Evolutionary conservation across 129 eudicot species (phyloP).

Genomic region (Tanacetum coccineum): DNA sequence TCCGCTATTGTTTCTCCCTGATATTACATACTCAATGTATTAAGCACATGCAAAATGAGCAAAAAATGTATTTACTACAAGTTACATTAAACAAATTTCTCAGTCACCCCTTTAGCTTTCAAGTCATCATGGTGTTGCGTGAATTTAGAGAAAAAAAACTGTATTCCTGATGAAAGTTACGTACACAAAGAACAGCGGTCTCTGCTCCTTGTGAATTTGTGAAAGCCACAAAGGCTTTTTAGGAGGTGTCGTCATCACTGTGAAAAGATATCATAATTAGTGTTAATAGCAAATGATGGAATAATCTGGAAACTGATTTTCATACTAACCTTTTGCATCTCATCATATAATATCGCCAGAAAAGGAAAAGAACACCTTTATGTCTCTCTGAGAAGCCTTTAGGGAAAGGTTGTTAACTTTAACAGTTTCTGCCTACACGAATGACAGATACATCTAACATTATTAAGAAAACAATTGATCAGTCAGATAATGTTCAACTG

Average conservation of each 20-base stretch:
- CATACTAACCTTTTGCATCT: slow-evolving; percentile 68
- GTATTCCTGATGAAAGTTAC: slow-evolving; percentile 9
- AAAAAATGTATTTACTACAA: no score
- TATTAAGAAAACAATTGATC: background rate
- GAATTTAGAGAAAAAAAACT: background rate
- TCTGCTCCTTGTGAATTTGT: slow-evolving; percentile 87
- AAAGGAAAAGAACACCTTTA: slow-evolving; percentile 84
- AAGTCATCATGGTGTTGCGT: no score
- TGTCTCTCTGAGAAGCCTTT: slow-evolving; percentile 70
- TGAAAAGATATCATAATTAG: background rate
- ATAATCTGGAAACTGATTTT: background rate
- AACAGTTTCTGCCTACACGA: slow-evolving; percentile 54
- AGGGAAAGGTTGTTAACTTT: slow-evolving; percentile 86
- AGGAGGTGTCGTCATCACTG: slow-evolving; percentile 63
- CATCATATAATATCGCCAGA: slow-evolving; percentile 84
- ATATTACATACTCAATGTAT: no score
- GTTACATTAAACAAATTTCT: no score
- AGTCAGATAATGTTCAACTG: no score
- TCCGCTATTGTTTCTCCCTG: no score
- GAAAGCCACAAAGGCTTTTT: slow-evolving; percentile 81
- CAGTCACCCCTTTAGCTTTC: no score
- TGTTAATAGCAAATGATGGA: background rate
- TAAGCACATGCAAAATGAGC: no score
- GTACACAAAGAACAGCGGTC: slow-evolving; percentile 84
- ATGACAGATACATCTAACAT: slow-evolving; percentile 1